phyloP scores from a whole-genome alignment of 2,329 filamentous ascomycete genomes.

The Diplodia sapinea region DNA sequence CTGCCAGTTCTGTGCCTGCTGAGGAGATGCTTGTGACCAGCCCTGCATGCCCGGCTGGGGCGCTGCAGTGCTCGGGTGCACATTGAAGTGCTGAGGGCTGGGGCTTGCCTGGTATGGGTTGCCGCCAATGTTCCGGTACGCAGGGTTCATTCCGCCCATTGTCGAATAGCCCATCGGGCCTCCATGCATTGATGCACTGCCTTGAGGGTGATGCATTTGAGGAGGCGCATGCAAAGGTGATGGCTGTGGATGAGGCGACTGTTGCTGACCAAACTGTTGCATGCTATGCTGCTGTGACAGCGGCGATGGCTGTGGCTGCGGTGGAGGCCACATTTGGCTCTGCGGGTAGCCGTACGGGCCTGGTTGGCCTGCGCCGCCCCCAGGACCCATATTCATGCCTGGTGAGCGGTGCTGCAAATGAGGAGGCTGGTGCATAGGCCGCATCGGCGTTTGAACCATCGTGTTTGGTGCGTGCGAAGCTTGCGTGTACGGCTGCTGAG shows the following conservation, averaged over 20 bases:
- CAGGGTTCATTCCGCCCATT: constrained; percentile 54
- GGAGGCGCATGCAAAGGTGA: constrained; percentile 57
- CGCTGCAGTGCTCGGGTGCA: constrained; percentile 50
- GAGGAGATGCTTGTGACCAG: constrained; percentile 52
- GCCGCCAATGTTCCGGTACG: constrained; percentile 53
- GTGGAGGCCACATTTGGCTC: constrained; percentile 57
- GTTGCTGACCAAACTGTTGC: constrained; percentile 52
- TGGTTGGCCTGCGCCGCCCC: constrained; percentile 49
- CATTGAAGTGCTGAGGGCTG: constrained; percentile 50
- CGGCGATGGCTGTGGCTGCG: constrained; percentile 56
- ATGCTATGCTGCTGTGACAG: constrained; percentile 52
- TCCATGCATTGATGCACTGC: constrained; percentile 50
- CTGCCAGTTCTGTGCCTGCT: constrained; percentile 50
- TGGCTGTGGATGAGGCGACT: constrained; percentile 54
- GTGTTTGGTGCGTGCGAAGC: constrained; percentile 60
- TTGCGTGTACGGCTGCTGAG: constrained; percentile 68
- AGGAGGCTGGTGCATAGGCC: constrained; percentile 68
- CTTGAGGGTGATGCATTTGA: constrained; percentile 54
- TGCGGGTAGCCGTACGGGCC: constrained; percentile 54
- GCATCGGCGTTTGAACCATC: constrained; percentile 74
- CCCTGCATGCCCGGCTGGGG: constrained; percentile 60
- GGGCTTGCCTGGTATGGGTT: constrained; percentile 58
- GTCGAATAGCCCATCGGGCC: constrained; percentile 52
- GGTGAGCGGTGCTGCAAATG: constrained; percentile 72
- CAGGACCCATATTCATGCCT: constrained; percentile 54